Conservation (phyloP, 2,329 filamentous ascomycete genomes). For the Talaromyces sp. region DNA sequence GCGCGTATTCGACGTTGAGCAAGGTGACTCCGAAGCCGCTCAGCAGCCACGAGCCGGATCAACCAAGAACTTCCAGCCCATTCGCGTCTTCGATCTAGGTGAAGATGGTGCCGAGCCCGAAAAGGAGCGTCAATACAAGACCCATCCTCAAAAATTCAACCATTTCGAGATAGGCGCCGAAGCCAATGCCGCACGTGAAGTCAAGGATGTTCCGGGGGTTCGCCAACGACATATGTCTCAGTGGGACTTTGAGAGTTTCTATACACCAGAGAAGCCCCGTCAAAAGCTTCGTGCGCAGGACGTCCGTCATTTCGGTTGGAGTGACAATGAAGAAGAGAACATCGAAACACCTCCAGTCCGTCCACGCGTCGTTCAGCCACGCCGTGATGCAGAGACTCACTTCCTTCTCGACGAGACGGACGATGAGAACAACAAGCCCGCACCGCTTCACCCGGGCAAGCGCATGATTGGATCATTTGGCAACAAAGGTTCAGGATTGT, state of each 20-base stretch:
- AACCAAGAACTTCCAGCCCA: conserved; percentile 61
- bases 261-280: conserved; percentile 73
- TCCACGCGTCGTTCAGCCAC: conserved; percentile 62
- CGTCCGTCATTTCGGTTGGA: conserved; percentile 72
- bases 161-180: conserved; percentile 52
- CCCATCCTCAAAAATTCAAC: conserved; percentile 74
- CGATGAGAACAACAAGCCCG: conserved; percentile 50
- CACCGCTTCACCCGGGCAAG: conserved; percentile 16
- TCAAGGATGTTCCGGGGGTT: conserved; percentile 27
- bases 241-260: conserved; percentile 87
- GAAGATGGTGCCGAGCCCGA: conserved; percentile 49
- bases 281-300: conserved; percentile 65
- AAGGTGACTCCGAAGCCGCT: conserved; percentile 19
- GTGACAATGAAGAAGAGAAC: conserved; percentile 58
- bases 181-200: conserved; percentile 29
- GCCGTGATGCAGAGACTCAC: conserved; percentile 76
- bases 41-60: conserved; percentile 52
- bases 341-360: conserved; percentile 44
- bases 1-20: conserved; percentile 52
- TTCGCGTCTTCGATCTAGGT: conserved; percentile 62
- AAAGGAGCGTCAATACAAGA: conserved; percentile 51
- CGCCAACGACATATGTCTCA: conserved; percentile 60
- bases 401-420: conserved; percentile 80
- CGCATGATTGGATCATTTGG: conserved; percentile 50
- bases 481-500: conserved; percentile 68